A percentile compares a stretch with the other conserved stretches of the same genome.
These are phyloP conservation scores for Dioscorea cayenensis DNA, from an alignment of 116 monocot species.

Conservation along the genomic window DNA sequence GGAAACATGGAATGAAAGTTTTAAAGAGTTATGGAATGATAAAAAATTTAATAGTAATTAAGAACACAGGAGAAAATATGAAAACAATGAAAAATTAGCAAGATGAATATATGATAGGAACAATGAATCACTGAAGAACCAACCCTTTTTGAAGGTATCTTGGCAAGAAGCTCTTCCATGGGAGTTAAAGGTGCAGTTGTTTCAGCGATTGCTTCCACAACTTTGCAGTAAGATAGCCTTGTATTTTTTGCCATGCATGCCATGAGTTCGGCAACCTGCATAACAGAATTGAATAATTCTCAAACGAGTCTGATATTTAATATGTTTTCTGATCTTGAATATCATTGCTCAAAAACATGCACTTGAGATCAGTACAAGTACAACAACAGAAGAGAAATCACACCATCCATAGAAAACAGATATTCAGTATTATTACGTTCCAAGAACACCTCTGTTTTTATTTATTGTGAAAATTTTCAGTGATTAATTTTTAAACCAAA, in stretches of 20 bases:
- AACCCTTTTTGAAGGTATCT: conserved; percentile 63
- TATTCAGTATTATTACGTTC: no score
- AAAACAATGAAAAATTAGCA: not conserved
- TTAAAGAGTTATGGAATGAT: no score
- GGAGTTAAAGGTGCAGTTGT: conserved; percentile 72
- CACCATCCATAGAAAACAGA: no score
- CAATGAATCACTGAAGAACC: conserved; percentile 10
- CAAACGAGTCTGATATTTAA: not conserved
- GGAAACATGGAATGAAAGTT: not conserved
- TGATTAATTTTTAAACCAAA: no score
- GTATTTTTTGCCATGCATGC: conserved; percentile 84
- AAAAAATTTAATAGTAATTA: not conserved
- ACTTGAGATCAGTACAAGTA: no score
- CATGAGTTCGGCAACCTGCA: conserved; percentile 83
- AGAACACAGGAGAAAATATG: not conserved
- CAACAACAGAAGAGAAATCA: no score
- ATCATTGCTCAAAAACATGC: no score
- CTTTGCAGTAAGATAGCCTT: conserved; percentile 64
- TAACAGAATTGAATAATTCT: not conserved
- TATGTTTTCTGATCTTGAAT: no score
- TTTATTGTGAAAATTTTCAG: no score
- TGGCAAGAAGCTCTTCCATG: conserved; percentile 65
- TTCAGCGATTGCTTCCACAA: conserved; percentile 87
- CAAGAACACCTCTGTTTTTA: no score
- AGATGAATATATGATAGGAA: not conserved